Evolutionary conservation across 345 rosid genomes (phyloP), one percentile per base, ranked within the genome.

Genomic region (Alliaria petiolata): DNA sequence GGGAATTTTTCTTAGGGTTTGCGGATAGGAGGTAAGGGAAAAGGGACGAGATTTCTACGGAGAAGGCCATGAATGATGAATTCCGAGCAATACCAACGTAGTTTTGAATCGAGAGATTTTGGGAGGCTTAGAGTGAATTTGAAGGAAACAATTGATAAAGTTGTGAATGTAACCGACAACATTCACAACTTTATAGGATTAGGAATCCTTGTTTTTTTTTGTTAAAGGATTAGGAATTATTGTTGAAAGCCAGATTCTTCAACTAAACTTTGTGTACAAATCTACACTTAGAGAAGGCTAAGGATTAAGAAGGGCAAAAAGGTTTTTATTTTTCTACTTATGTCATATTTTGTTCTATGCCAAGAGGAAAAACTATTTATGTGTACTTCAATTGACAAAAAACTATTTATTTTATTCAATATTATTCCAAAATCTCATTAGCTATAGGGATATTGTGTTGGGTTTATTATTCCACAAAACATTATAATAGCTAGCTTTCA

Each of bases 21-120:
- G 34, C 33, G 62, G 62, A 55, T 7, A 40, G 36, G 56, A 69
- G 30, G 20, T 61, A 53, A 42, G 80, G 54, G 22, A 65, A 20
- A 11, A 66, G 36, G 38, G 71, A 66, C 46, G 71, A 66, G 35
- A 5, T 62, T 46, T 68, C 46, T 30, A 81, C 25, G 22, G 80
- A 15, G 62, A 72, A 43, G 4, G 82, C 82, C 85, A 82, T 79
- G 38, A 60, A 35, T 66, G 67, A 35, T 35, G 43, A 49, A 6
- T 20, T 20, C 28, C 13, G 53, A 15, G 49, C 10, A 44, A 16
- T 15, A 45, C 5, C 51, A 22, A 22, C 25, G 7, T 30, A 3
- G 30, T 12, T 49, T n/a, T 2, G 5, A 17, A 2, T 28, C 25
- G 55, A 65, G 25, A 50, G 6, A 2, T 44, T 44, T 33, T 15